A percentile compares a stretch with the other conserved stretches of the same genome.
These are phyloP conservation scores for Aureobasidium sp. DNA, from an alignment of 2,329 filamentous ascomycete species.

Conservation along the genomic window DNA sequence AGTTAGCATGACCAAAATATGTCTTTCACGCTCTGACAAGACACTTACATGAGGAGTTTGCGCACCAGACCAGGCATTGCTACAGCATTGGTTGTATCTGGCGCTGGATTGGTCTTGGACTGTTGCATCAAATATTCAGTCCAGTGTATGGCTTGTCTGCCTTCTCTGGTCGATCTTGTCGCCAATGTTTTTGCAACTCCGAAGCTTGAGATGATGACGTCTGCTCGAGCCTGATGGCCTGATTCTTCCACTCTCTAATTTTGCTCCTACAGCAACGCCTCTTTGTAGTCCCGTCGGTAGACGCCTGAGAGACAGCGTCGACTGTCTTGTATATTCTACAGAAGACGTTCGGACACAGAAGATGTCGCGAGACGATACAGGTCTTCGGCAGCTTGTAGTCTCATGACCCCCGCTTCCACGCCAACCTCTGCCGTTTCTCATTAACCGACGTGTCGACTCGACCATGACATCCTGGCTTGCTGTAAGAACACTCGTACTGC, in stretches of 20 bases:
- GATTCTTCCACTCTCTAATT: background rate
- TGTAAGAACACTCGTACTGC: background rate
- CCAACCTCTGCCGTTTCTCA: slow-evolving; percentile 5
- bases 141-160: background rate
- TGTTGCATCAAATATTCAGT: background rate
- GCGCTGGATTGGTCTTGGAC: background rate
- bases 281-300: background rate
- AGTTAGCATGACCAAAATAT: background rate
- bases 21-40: background rate
- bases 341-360: background rate
- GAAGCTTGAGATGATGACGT: slow-evolving; percentile 12
- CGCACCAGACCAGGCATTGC: slow-evolving; percentile 69
- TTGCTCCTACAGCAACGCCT: slow-evolving; percentile 13
- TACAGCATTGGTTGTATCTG: slow-evolving; percentile 10
- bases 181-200: slow-evolving; percentile 9
- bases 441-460: background rate
- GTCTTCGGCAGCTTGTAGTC: background rate
- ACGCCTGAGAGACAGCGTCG: background rate
- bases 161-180: background rate
- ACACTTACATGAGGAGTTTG: slow-evolving; percentile 61
- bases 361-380: too few relatives aligned
- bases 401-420: slow-evolving; percentile 7
- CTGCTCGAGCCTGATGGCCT: background rate
- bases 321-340: background rate
- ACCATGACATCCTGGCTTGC: background rate